phyloP scores from a whole-genome alignment of 1,139 yeast genomes.

The Casaregolazyma suthepensis region DNA sequence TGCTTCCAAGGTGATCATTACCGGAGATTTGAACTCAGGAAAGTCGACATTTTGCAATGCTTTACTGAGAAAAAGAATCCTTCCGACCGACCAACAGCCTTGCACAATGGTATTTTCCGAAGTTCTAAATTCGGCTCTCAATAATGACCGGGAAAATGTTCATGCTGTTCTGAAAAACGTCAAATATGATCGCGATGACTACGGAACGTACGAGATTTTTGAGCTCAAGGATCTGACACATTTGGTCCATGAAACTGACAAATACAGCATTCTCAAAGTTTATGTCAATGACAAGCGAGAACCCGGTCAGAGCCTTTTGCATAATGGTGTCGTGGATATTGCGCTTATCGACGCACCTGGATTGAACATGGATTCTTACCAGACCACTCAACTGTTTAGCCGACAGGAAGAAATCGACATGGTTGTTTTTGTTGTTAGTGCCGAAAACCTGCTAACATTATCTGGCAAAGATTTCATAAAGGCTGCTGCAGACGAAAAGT shows the following conservation, averaged over 20 bases:
- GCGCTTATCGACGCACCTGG: constrained; percentile 97
- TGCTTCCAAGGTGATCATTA: constrained; percentile 86
- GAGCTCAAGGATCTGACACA: constrained; percentile 53
- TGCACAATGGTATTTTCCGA: constrained; percentile 96
- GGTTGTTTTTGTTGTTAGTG: constrained; percentile 92
- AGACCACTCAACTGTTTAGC: constrained; percentile 91
- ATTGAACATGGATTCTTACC: constrained; percentile 84
- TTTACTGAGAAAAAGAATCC: constrained; percentile 61
- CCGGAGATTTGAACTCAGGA: constrained; percentile 97
- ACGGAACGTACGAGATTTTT: constrained; percentile 56
- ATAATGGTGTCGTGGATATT: constrained; percentile 90
- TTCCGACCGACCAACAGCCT: constrained; percentile 98
- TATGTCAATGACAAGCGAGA: constrained; percentile 74
- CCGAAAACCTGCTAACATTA: constrained; percentile 91
- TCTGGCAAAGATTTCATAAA: constrained; percentile 92
- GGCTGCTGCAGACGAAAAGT: constrained; percentile 86
- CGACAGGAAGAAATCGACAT: constrained; percentile 96
- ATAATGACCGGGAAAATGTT: constrained; percentile 75
- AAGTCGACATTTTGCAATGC: constrained; percentile 96
- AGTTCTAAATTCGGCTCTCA: constrained; percentile 77
- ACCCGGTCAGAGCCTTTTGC: constrained; percentile 61
- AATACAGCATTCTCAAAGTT: constrained; percentile 66
- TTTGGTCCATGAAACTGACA: constrained; percentile 69
- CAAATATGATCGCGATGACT: constrained; percentile 55
- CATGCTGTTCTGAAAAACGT: constrained; percentile 77